Evolutionary conservation across 441 rosid genomes (phyloP), one percentile per base, ranked within the genome.

Genomic region (Populus trichocarpa): DNA sequence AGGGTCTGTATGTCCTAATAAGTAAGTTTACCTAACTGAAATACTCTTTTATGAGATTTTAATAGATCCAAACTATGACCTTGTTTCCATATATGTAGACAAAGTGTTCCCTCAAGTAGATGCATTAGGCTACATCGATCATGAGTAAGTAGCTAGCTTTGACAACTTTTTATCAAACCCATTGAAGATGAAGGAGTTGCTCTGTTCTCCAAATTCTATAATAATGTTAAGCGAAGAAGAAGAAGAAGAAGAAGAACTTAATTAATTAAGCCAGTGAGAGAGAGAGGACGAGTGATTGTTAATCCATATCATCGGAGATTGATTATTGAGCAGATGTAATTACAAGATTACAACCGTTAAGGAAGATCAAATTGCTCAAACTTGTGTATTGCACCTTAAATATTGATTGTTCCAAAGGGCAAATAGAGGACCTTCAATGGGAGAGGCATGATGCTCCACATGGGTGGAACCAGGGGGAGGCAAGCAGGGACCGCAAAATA

Each of bases 21-120:
- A 85, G 85, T 86, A 85, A 87, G 88, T 85, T 82, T 80, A 88
- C 91, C 91, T 84, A 88, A 88, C 88, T 78, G 63, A 16, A 83
- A 42, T 74, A 80, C 74, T 77, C 63, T 79, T 68, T 74, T 70
- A 50, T 9, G 74, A 73, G 74, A 73, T 81, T 84, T 71, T 68
- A 82, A 86, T 79, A 75, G 72, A 79, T 81, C 69, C 81, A 78
- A 59, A 40, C 84, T 71, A 82, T 75, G 38, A 63, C 33, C 57
- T 82, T 88, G 91, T 87, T 73, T 75, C 75, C 89, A 79, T 83
- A 77, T 67, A 50, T 18, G 78, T 63, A 77, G 92, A 92, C 97
- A 88, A 81, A 76, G 74, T 94, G 98, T 92, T 79, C 87, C 95
- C 93, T 86, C 81, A 72, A 87, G 86, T 84, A 92, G 80, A 87